Evolutionary conservation across 1,284 basidiomycete species (phyloP), one percentile per base, ranked within the genome.

Genomic region (Pisolithus thermaeus): DNA sequence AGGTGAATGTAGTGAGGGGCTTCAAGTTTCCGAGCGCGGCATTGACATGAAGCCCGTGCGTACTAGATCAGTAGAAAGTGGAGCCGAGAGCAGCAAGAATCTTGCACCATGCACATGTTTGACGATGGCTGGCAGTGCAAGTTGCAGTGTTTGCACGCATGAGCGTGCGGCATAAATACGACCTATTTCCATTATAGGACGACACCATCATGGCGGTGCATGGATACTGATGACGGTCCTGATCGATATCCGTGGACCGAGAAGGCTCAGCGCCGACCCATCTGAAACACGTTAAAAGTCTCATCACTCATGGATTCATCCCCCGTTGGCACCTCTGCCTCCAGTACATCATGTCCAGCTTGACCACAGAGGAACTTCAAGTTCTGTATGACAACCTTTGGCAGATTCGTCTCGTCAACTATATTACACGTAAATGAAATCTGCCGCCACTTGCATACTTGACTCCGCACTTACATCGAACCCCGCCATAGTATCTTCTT

Each of bases 391-490:
- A 39, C 38, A 20, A 18, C 38, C n/a, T 39, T 16, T 3, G 11
- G 4, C 38, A 39, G 38, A 39, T 20, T 11, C 38, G 38, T 22
- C n/a, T 39, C n/a, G n/a, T 20, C 38, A 39, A 39, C 30, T 7
- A 32, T 25, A 7, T 23, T 5, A 18, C 25, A 4, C 16, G 25
- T 30, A 64, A 61, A 49, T 11, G n/a, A 32, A n/a, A 22, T 11
- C 38, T n/a, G 5, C 6, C 7, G 9, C n/a, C 4, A n/a, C 9
- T 5, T 22, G 18, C 18, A 20, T 20, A 39, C 11, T 39, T 39
- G 20, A 39, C 14, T 16, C 9, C 38, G n/a, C 20, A n/a, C 38
- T 39, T 5, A 39, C 38, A n/a, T 22, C 7, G 7, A 11, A 18
- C 6, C 14, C 14, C 8, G 28, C 28, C 7, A 39, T 20, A 39